Base-by-base conservation (phyloP, 208 protist species). In the Leishmania major region DNA sequence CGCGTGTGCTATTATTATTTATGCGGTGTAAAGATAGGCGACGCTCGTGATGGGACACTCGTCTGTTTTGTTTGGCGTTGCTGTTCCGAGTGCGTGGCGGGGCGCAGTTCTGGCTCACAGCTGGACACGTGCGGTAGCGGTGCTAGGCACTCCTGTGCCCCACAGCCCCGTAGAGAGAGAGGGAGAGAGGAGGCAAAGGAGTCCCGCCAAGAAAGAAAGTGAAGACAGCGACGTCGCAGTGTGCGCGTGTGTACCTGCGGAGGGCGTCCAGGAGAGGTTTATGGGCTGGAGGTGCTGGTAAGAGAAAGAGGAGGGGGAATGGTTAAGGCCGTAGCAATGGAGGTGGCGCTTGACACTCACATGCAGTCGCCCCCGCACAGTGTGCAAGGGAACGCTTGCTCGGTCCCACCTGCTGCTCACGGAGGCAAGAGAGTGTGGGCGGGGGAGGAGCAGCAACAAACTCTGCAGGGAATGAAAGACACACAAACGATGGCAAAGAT, bases 141-240 rank as follows among this genome's bases (percentile, higher is more conserved):
- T 64, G 59, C 4, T 17, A 55, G 6, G 51, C 51, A 55, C 10
- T 55, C 51, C 10, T 22, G 51, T 55, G 51, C 51, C 17, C 51
- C n/a, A 60, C 64, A 79, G 13, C 64, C 31, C 28, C 64, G 45
- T 35, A 31, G 53, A 64, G 71, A 78, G 77, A 31, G 53, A 64
- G 71, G 72, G 70, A 79, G 79, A 75, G 45, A 37, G 28, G 28
- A 69, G 4, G n/a, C 53, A 49, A 47, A n/a, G 45, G 66, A 81
- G 37, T 17, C 7, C 25, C 25, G 57, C 25, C 15, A 55, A 22
- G 51, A 35, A 67, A 22, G 25, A 15, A 25, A 62, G 8, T 31
- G 57, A 25, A 62, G 57, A 62, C 57, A 31, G 28, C 25, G 25
- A 31, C 57, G 57, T 31, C 57, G 25, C 28, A 15, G 69, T 31